Evolutionary conservation across 169 alveolate genomes (phyloP), one percentile per base, ranked within the genome.

Genomic region (Plasmodium knowlesi): DNA sequence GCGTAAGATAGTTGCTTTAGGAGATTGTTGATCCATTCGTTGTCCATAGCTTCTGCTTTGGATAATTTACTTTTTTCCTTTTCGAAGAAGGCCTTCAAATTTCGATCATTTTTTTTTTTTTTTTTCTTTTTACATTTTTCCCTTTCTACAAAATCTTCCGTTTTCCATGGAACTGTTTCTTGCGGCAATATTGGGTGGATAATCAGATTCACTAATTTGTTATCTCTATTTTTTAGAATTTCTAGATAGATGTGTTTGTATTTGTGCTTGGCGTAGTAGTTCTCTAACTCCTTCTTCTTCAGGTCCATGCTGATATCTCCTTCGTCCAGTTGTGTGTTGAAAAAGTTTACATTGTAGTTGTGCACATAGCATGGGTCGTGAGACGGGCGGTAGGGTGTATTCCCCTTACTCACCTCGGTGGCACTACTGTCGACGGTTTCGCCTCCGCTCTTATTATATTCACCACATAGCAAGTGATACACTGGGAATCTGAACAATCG

Each of bases 121-220:
- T 92, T 94, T 82, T 95, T 92, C 93, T 95, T 95, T 57, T 95
- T 93, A 25, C 83, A 50, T 86, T 86, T 82, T 32, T 94, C 94
- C n/a, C 97, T 92, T 46, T 92, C 95, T 32, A 78, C 61, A 79
- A 85, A 96, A 14, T 85, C 95, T 30, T 96, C 97, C 41, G 43
- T 74, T 93, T 86, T 93, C 96, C 96, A 92, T 1, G 96, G 93
- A 16, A 95, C 86, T 22, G 70, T 84, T 91, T 96, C 97, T 10
- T 67, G 53, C 10, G 96, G 96, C 46, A 90, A 89, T 28, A 96
- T 70, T 14, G 97, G 97, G 83, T 96, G 97, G 25, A 96, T 46
- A 25, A 94, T 92, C 22, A 94, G 43, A 53, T 95, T 28, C 39
- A 96, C 79, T 19, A 83, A 53, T 19, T 96, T 96, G 73, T 93